A percentile compares a stretch with the other conserved stretches of the same genome.
Conservation (phyloP, 495 filamentous ascomycete species). For the Hapsidospora chrysogenum region DNA sequence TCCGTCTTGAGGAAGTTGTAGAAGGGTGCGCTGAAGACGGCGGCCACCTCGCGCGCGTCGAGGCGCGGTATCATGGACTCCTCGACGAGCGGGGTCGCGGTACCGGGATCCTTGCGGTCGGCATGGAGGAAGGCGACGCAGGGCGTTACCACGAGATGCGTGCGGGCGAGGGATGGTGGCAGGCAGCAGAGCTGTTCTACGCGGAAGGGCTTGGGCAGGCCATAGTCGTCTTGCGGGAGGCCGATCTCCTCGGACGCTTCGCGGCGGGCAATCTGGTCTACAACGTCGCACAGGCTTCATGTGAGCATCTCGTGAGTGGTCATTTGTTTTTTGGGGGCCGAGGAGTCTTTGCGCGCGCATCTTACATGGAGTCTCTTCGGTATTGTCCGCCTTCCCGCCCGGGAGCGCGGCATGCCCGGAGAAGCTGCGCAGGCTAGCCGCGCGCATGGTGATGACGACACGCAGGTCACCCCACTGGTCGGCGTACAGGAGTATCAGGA, state of each 20-base stretch:
- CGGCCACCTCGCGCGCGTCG: conserved; percentile 73
- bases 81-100: conserved; percentile 36
- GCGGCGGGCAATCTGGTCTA: conserved; percentile 64
- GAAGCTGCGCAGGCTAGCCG: conserved; percentile 50
- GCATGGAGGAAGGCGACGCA: conserved; percentile 71
- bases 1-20: conserved; percentile 43
- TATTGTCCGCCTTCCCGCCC: conserved; percentile 45
- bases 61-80: conserved; percentile 58
- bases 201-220: conserved; percentile 50
- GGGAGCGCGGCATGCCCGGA: conserved; percentile 76
- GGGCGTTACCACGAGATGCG: conserved; percentile 66
- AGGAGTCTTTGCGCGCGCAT: neutral
- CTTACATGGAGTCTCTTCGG: conserved; percentile 31
- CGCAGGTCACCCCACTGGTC: conserved; percentile 59
- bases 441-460: conserved; percentile 77
- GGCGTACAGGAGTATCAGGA: conserved; percentile 71
- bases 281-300: conserved; percentile 27
- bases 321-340: no score
- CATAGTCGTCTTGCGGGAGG: conserved; percentile 45
- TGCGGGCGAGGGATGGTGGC: conserved; percentile 63
- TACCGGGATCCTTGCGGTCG: conserved; percentile 18
- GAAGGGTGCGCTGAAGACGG: conserved; percentile 78
- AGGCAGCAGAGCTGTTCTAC: conserved; percentile 77
- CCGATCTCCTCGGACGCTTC: conserved; percentile 89
- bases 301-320: conserved; percentile 8